Percentiles rank a stretch among this genome's conserved stretches.
These are phyloP conservation scores for Cryptococcus sp. DNA, from an alignment of 1,284 basidiomycete genomes.

Conservation along the genomic window DNA sequence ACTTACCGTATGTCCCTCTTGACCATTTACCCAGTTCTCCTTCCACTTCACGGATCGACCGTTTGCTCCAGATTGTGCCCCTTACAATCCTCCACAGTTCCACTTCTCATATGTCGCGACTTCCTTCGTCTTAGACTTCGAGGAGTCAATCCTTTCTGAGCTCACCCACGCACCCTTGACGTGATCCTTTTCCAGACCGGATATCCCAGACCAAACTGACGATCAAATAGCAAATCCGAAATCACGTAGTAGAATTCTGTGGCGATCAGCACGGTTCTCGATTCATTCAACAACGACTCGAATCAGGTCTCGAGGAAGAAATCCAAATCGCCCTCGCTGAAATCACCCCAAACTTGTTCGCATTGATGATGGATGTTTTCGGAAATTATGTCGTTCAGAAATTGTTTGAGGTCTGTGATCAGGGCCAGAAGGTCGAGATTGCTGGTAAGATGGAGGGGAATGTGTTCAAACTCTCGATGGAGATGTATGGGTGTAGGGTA, in stretches of 20 bases:
- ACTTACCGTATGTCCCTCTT: conserved; percentile 56
- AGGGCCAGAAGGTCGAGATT: conserved; percentile 67
- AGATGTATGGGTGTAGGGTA: conserved; percentile 85
- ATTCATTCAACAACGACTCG: conserved; percentile 81
- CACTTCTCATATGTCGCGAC: too few species aligned
- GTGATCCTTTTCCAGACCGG: too few species aligned
- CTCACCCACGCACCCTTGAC: too few species aligned
- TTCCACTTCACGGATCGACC: too few species aligned
- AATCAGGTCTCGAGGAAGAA: conserved; percentile 69
- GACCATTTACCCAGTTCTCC: neutral
- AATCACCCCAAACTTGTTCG: conserved; percentile 73
- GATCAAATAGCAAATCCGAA: conserved; percentile 62
- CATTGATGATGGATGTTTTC: conserved; percentile 89
- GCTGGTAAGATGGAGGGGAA: conserved; percentile 74
- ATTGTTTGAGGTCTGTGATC: conserved; percentile 83
- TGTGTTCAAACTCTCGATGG: conserved; percentile 71
- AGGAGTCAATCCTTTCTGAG: too few species aligned
- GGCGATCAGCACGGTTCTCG: conserved; percentile 90
- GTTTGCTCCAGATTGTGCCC: too few species aligned
- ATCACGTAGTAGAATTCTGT: conserved; percentile 86
- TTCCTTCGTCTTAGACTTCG: too few species aligned
- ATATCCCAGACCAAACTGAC: too few species aligned
- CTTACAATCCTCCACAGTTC: too few species aligned
- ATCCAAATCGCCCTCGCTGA: conserved; percentile 83
- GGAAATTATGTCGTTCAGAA: conserved; percentile 98